Conservation (phyloP, 768 basidiomycete species). For the Dioszegia crocea region DNA sequence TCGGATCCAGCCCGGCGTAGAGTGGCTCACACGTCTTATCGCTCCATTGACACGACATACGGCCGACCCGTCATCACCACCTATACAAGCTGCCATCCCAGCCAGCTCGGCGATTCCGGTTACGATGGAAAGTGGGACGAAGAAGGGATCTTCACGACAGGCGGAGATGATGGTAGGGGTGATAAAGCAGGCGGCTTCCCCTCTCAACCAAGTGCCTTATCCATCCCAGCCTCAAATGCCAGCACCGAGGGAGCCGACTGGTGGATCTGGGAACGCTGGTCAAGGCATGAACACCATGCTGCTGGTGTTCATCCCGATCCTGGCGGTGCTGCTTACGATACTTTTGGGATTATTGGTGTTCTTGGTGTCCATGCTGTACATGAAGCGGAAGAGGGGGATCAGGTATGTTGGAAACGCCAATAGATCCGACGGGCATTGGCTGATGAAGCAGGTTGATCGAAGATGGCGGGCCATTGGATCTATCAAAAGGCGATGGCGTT, state of each 20-base stretch:
- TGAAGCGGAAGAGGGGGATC: constrained; percentile 51
- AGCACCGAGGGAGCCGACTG: neutral
- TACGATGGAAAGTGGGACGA: neutral
- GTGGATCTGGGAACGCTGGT: constrained; percentile 1
- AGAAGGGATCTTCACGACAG: neutral
- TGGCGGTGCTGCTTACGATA: constrained; percentile 88
- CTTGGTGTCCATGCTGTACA: constrained; percentile 79
- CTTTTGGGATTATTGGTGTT: constrained; percentile 89
- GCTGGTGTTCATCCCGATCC: constrained; percentile 74
- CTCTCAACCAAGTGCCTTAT: neutral
- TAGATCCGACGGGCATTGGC: constrained; percentile 57
- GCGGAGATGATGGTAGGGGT: neutral
- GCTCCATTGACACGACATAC: constrained; percentile 21
- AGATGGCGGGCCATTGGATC: constrained; percentile 85
- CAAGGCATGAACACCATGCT: constrained; percentile 14
- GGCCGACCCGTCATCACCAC: neutral
- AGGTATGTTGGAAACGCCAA: constrained; percentile 49
- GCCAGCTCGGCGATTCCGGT: neutral
- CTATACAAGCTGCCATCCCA: neutral
- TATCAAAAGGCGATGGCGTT: constrained; percentile 79
- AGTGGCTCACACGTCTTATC: constrained; percentile 27
- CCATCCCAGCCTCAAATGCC: constrained; percentile 1
- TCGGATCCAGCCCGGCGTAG: constrained; percentile 11
- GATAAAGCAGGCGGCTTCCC: neutral
- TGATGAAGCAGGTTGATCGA: constrained; percentile 67